phyloP scores from a whole-genome alignment of 768 basidiomycete genomes.

The Phlebiopsis flavidoalba region DNA sequence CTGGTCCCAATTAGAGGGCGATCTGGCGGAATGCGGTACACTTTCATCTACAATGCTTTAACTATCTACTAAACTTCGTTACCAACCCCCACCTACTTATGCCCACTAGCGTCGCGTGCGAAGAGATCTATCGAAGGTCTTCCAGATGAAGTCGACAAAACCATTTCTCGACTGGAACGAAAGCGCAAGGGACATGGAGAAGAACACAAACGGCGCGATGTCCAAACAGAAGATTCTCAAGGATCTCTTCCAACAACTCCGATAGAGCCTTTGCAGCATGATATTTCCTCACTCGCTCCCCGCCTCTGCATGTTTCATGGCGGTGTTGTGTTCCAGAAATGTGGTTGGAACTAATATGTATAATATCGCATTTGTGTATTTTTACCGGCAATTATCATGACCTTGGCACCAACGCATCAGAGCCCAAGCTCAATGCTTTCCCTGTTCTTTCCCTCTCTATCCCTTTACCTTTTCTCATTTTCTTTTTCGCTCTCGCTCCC shows the following conservation, averaged over 20 bases:
- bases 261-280: not conserved
- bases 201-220: constrained; percentile 16
- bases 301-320: not conserved
- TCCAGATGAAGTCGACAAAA: constrained; percentile 49
- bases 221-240: constrained; percentile 27
- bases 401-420: not conserved
- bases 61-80: not conserved
- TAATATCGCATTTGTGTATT: not conserved
- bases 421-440: not conserved
- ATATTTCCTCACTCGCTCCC: not conserved
- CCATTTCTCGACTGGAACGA: constrained; percentile 49
- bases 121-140: constrained; percentile 36
- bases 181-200: constrained; percentile 38
- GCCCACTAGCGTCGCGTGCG: constrained; percentile 36
- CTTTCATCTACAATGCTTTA: not conserved
- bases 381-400: not conserved
- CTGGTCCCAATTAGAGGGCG: constrained; percentile 43
- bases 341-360: not conserved
- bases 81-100: too few relatives aligned
- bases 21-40: constrained; percentile 44
- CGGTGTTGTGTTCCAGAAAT: not conserved
- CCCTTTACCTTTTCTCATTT: not conserved
- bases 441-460: not conserved
- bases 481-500: too few relatives aligned
- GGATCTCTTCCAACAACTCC: constrained; percentile 14